Percentiles rank a stretch among this genome's conserved stretches.
phyloP scores from a whole-genome alignment of 2,329 filamentous ascomycete species.

The Phoma sp. region DNA sequence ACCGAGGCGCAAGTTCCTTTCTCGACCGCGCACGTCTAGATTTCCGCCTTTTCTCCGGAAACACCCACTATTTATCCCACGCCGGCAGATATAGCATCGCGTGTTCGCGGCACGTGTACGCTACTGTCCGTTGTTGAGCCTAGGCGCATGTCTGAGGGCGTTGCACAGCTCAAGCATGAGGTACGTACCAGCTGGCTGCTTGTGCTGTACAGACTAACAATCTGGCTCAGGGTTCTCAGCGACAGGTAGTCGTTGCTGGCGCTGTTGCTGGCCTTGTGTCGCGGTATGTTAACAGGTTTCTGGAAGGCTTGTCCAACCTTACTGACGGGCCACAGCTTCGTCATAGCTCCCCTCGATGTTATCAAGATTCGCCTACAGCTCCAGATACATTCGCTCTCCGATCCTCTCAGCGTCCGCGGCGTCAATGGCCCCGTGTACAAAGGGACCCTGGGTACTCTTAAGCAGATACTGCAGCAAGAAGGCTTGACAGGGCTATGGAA shows the following conservation, averaged over 20 bases:
- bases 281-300: conserved; percentile 60
- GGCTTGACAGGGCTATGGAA: conserved; percentile 91
- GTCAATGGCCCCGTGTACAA: conserved; percentile 64
- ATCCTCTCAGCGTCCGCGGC: conserved; percentile 65
- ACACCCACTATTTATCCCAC: conserved; percentile 18
- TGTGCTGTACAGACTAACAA: conserved; percentile 17
- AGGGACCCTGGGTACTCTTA: conserved; percentile 77
- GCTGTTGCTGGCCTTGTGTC: conserved; percentile 84
- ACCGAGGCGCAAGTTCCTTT: conserved; percentile 11
- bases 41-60: conserved; percentile 22
- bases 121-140: conserved; percentile 26
- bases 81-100: conserved; percentile 19
- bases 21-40: conserved; percentile 13
- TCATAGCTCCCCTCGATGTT: conserved; percentile 93
- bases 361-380: conserved; percentile 98
- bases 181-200: conserved; percentile 45
- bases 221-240: conserved; percentile 63
- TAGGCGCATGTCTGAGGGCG: conserved; percentile 68
- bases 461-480: conserved; percentile 78
- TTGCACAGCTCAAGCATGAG: conserved; percentile 73
- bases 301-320: not conserved
- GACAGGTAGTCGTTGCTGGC: conserved; percentile 70
- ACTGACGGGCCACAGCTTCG: conserved; percentile 65
- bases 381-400: conserved; percentile 82
- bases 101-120: conserved; percentile 25